Evolutionary conservation across 2,329 filamentous ascomycete genomes (phyloP), one percentile per base, ranked within the genome.

Genomic region (Daldinia eschscholtzii): DNA sequence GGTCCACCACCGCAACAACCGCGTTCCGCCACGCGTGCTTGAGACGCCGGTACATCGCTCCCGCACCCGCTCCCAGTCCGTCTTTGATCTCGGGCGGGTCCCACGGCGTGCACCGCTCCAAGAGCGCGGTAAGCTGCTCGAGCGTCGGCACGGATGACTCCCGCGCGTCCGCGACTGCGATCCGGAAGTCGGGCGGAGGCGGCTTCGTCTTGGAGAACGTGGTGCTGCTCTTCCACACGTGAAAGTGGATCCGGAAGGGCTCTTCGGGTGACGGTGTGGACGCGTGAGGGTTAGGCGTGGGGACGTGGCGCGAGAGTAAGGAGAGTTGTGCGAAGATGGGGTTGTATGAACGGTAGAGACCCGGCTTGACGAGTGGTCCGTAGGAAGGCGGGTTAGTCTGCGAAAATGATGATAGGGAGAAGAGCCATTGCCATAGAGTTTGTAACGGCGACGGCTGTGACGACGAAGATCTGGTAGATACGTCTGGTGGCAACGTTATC

Each of bases 21-120:
- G 96, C 92, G 79, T 93, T 96, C 71, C 93, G 88, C 78, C 91
- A 90, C 1, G 94, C 96, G 75, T 97, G 90, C 80, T 94, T 95
- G 70, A 98, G 82, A 66, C 92, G 89, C 75, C 91, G 88, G 77
- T 97, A 96, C 71, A 94, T 80, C 6, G 81, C 80, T 10, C 80
- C 77, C 78, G 83, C 80, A 12, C 80, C 77, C 78, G 83, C 75
- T 65, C 80, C 75, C 65, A 84, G 70, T 50, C 80, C 77, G 78
- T 84, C 75, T 66, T 84, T 70, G 52, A 78, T 77, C 78, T 85
- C 76, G 0, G 88, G 91, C 0, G 90, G 88, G 67, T 91, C 87
- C 69, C 90, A 88, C 0, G 94, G 93, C 5, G 91, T 90, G 41
- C 89, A 37, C 5, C 13, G 91, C 65, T 90, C 90, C 6, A 98